These are phyloP conservation scores for Mayamaea pseudoterrestris DNA, from an alignment of 108 stramenopile genomes.

Conservation along the genomic window DNA sequence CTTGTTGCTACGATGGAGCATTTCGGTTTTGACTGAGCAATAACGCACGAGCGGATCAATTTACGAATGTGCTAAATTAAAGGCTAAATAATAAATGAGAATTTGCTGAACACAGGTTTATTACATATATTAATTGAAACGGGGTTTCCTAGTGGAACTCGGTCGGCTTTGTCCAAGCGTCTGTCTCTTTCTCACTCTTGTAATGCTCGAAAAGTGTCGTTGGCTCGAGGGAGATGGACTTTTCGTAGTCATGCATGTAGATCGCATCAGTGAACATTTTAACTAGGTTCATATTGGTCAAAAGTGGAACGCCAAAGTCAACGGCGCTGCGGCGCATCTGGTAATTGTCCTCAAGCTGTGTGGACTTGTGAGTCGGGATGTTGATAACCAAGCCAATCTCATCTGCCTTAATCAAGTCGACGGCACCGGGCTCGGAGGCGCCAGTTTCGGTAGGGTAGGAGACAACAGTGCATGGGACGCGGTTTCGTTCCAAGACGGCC, in stretches of 20 bases:
- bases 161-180: slow-evolving; percentile 7
- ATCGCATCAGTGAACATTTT: slow-evolving; percentile 74
- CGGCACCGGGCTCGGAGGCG: slow-evolving; percentile 39
- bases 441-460: slow-evolving; percentile 68
- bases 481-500: slow-evolving; percentile 68
- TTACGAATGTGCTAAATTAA: neutral
- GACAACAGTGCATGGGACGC: slow-evolving; percentile 73
- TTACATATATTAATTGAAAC: neutral
- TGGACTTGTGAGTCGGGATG: slow-evolving; percentile 81
- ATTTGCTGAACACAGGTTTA: neutral
- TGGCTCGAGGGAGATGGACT: slow-evolving; percentile 39
- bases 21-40: slow-evolving; percentile 59
- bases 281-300: slow-evolving; percentile 89
- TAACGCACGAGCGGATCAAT: neutral
- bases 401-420: slow-evolving; percentile 65
- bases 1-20: slow-evolving; percentile 74
- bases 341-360: slow-evolving; percentile 83
- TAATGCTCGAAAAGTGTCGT: slow-evolving; percentile 67
- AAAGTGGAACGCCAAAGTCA: slow-evolving; percentile 90
- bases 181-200: slow-evolving; percentile 10
- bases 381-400: slow-evolving; percentile 90
- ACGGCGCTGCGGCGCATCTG: slow-evolving; percentile 88
- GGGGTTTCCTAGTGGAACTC: slow-evolving; percentile 48
- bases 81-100: neutral
- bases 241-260: slow-evolving; percentile 40